Evolutionary conservation across 176 grass and related monocot species (phyloP), one percentile per base, ranked within the genome.

Genomic region (Juncus inflexus): DNA sequence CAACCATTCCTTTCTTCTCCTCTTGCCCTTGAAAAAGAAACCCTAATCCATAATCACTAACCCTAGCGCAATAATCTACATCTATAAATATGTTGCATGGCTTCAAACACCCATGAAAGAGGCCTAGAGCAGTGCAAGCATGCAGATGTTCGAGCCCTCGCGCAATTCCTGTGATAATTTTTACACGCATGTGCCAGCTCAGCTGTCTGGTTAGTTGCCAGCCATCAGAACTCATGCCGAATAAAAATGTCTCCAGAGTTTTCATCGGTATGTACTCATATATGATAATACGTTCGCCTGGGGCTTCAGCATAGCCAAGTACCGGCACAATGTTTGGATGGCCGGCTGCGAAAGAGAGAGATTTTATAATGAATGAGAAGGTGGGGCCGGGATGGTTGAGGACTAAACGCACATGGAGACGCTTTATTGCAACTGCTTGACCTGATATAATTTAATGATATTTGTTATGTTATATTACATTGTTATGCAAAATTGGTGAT

Each of bases 81-180:
- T 58, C 71, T 5, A 90, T 65, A 35, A 86, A 62, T 9, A 95
- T 58, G 78, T 90, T 90, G 63, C 83, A 64, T 0, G 80, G 71
- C 12, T 75, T 64, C 1, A 95, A 36, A 70, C 74, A 63, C 4
- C 83, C 83, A 37, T 95, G 90, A 7, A 13, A 45, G 37, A 79
- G 58, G 40, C 86, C 71, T 12, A 78, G 83, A n/a, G 59, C 80
- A 6, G 57, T 77, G 1, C 38, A 62, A 0, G 12, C 53, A 55
- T 95, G 86, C 35, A 95, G 75, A 78, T 95, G 90, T 4, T 77
- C 69, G 36, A 95, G 55, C 10, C 82, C 90, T 9, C 80, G 83
- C 37, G 86, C 90, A 5, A 78, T 64, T 5, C 70, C 80, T 3
- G 82, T 77, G 47, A 82, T 79, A 12, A 83, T 67, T 40, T 64